phyloP scores from a whole-genome alignment of 352 stramenopile species.

The Globisporangium splendens region DNA sequence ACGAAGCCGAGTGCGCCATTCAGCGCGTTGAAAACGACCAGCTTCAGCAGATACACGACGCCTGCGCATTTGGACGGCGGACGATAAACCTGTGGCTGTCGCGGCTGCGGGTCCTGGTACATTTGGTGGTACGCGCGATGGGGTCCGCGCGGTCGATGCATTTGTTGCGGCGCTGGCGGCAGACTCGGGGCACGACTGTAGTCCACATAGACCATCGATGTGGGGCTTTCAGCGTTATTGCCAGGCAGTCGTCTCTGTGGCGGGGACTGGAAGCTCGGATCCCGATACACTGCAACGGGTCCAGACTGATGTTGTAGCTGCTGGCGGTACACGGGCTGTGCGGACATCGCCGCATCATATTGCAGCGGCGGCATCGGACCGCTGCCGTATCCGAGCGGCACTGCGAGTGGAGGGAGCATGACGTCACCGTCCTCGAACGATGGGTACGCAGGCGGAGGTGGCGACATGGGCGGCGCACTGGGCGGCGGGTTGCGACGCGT shows the following conservation, averaged over 20 bases:
- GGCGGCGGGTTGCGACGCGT: slow-evolving; percentile 3
- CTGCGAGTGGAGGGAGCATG: neutral
- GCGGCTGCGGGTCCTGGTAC: slow-evolving; percentile 2
- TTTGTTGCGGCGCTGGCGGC: neutral
- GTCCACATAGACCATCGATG: too few species aligned
- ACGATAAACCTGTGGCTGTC: neutral
- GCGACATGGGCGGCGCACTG: slow-evolving; percentile 14
- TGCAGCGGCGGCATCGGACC: neutral
- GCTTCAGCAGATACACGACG: slow-evolving; percentile 12
- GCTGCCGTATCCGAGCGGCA: slow-evolving; percentile 12
- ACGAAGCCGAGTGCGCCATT: slow-evolving; percentile 15
- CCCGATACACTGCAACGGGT: neutral
- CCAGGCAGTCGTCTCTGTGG: too few species aligned
- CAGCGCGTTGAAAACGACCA: slow-evolving; percentile 19
- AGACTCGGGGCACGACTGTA: neutral
- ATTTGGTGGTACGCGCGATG: slow-evolving; percentile 12
- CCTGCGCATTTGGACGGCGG: slow-evolving; percentile 1
- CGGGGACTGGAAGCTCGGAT: too few species aligned
- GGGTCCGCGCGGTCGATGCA: slow-evolving; percentile 10
- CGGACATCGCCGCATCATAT: neutral
- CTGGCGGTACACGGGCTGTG: slow-evolving; percentile 10
- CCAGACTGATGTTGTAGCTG: neutral
- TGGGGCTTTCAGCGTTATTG: too few species aligned
- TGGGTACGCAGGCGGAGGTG: neutral
- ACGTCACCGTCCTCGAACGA: too few species aligned